Conservation (phyloP, 2,329 filamentous ascomycete species). For the Penicillium hesseltinei region DNA sequence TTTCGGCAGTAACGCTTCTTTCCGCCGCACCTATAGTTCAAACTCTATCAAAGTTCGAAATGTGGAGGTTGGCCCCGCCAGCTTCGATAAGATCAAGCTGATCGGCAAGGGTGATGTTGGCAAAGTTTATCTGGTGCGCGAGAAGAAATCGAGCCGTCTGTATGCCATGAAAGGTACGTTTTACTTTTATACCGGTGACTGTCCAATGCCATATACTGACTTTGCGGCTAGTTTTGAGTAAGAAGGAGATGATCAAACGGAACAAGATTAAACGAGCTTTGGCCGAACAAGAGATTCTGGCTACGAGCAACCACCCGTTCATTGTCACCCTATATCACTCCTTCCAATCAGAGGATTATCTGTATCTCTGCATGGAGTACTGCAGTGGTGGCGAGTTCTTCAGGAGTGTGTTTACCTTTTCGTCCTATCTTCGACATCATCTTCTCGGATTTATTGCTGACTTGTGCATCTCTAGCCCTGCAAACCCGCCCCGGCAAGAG, state of each 20-base stretch:
- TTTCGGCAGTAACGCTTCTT: conserved; percentile 67
- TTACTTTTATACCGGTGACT: not conserved
- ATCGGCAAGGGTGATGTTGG: conserved; percentile 98
- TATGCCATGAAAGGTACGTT: conserved; percentile 96
- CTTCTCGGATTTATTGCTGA: conserved; percentile 7
- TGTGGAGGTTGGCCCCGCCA: conserved; percentile 90
- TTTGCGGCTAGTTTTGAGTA: conserved; percentile 73
- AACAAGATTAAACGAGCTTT: conserved; percentile 99
- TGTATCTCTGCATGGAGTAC: conserved; percentile 99
- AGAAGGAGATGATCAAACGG: conserved; percentile 99
- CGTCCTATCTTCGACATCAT: not conserved
- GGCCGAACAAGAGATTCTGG: conserved; percentile 95
- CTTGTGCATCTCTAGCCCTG: conserved; percentile 56
- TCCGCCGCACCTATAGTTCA: conserved; percentile 94
- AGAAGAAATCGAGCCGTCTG: conserved; percentile 93
- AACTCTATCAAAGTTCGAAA: conserved; percentile 99
- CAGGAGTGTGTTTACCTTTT: conserved; percentile 51
- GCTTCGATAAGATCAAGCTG: conserved; percentile 99
- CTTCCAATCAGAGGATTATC: conserved; percentile 97
- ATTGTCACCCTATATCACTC: conserved; percentile 98
- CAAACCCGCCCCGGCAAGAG: conserved; percentile 97
- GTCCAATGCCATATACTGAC: conserved; percentile 38
- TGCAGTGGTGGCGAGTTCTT: conserved; percentile 99
- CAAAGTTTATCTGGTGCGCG: conserved; percentile 94
- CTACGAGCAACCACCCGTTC: conserved; percentile 97